These are phyloP conservation scores for Phytomonas francai DNA, from an alignment of 208 protist genomes.

Conservation along the genomic window DNA sequence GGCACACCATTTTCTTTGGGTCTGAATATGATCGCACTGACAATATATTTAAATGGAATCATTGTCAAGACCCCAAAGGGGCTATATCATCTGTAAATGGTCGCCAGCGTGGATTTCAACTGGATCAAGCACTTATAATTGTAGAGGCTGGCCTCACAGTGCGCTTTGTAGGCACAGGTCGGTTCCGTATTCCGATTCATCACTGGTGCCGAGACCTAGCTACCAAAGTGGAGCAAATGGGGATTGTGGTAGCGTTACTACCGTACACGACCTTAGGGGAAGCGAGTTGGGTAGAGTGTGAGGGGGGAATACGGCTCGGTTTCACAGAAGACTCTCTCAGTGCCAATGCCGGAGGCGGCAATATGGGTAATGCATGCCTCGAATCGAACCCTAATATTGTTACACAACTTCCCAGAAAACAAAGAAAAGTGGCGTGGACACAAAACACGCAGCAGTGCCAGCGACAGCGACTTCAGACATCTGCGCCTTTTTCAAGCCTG, in stretches of 20 bases:
- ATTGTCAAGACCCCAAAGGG: neutral
- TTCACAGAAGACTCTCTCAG: conserved; percentile 18
- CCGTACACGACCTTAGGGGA: conserved; percentile 70
- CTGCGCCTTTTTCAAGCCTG: neutral
- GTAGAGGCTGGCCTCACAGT: conserved; percentile 64
- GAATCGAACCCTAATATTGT: neutral
- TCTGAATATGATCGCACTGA: conserved; percentile 4
- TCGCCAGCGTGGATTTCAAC: conserved; percentile 8
- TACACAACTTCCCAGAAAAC: neutral
- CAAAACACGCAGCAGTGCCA: neutral
- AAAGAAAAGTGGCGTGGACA: neutral
- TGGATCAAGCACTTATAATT: conserved; percentile 40
- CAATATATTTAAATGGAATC: neutral
- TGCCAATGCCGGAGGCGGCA: neutral
- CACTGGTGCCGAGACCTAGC: conserved; percentile 19
- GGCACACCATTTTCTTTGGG: conserved; percentile 45
- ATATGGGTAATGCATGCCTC: neutral
- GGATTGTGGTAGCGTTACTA: conserved; percentile 37
- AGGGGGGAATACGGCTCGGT: conserved; percentile 30
- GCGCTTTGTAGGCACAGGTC: conserved; percentile 41
- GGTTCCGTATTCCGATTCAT: conserved; percentile 39
- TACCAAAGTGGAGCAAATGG: conserved; percentile 19
- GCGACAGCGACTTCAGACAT: neutral
- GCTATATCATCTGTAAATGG: neutral
- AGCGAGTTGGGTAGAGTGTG: conserved; percentile 60